phyloP scores from a whole-genome alignment of 768 basidiomycete species.

The Mycena galopus region DNA sequence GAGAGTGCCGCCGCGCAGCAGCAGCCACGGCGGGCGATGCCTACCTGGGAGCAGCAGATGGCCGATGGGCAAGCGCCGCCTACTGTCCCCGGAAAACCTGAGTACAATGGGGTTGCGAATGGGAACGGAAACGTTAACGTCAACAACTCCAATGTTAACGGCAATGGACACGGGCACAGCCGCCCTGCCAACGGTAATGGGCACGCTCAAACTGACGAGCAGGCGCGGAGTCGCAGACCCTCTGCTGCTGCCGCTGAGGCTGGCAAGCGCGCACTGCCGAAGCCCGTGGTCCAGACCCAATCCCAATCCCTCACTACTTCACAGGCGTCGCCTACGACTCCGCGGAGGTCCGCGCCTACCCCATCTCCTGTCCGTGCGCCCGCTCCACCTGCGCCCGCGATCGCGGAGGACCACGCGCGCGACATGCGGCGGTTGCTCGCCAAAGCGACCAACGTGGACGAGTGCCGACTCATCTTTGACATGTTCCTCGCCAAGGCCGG shows the following conservation, averaged over 20 bases:
- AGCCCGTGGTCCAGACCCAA: conserved; percentile 36
- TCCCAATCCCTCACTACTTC: conserved; percentile 26
- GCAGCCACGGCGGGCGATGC: conserved; percentile 44
- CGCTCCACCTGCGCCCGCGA: conserved; percentile 42
- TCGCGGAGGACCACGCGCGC: conserved; percentile 62
- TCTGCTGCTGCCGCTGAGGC: conserved; percentile 5
- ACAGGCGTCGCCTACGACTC: conserved; percentile 33
- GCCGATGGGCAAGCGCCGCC: conserved; percentile 27
- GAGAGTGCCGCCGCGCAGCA: conserved; percentile 44
- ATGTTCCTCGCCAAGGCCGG: conserved; percentile 82
- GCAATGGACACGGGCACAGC: neutral
- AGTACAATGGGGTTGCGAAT: conserved; percentile 12
- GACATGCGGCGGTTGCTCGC: conserved; percentile 79
- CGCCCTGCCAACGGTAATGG: conserved; percentile 24
- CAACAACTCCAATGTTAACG: conserved; percentile 13
- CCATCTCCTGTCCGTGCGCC: conserved; percentile 13
- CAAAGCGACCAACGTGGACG: conserved; percentile 79
- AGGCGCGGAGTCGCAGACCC: conserved; percentile 20
- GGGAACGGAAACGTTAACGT: conserved; percentile 10
- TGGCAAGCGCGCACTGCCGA: conserved; percentile 31
- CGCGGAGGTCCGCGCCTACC: conserved; percentile 41
- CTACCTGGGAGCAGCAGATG: conserved; percentile 43
- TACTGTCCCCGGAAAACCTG: conserved; percentile 13
- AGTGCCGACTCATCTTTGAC: conserved; percentile 88
- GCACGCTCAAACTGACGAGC: conserved; percentile 11